Conservation (phyloP, 116 monocot genomes). For the Phalaenopsis hybrid region DNA sequence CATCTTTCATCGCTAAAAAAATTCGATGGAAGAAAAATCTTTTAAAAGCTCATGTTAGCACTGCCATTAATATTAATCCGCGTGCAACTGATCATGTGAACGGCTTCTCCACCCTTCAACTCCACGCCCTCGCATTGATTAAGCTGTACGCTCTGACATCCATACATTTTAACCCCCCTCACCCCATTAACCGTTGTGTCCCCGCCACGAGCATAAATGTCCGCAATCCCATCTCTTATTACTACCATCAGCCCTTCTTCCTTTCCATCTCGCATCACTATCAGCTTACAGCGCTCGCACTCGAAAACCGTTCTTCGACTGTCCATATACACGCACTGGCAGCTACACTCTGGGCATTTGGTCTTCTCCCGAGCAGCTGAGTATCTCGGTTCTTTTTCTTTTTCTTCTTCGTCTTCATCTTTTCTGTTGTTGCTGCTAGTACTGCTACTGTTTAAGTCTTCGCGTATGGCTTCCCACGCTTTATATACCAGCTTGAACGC, state of each 20-base stretch:
- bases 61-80: neutral
- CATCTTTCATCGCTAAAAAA: too few species aligned
- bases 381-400: neutral
- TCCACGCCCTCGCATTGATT: neutral
- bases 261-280: neutral
- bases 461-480: slow-evolving; percentile 17
- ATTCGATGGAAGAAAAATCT: too few species aligned
- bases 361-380: neutral
- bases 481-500: slow-evolving; percentile 29
- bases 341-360: neutral
- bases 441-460: neutral
- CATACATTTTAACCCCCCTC: neutral
- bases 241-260: neutral
- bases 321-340: neutral
- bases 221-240: neutral
- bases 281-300: neutral
- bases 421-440: neutral
- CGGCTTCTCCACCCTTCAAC: neutral
- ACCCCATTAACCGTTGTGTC: neutral
- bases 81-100: neutral
- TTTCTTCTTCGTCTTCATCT: neutral
- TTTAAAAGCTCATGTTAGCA: neutral
- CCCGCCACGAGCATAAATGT: neutral
- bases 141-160: neutral
- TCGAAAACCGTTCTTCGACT: neutral